Base-by-base conservation (phyloP, 805 yeast genomes). In the Suhomyces pyralidae region DNA sequence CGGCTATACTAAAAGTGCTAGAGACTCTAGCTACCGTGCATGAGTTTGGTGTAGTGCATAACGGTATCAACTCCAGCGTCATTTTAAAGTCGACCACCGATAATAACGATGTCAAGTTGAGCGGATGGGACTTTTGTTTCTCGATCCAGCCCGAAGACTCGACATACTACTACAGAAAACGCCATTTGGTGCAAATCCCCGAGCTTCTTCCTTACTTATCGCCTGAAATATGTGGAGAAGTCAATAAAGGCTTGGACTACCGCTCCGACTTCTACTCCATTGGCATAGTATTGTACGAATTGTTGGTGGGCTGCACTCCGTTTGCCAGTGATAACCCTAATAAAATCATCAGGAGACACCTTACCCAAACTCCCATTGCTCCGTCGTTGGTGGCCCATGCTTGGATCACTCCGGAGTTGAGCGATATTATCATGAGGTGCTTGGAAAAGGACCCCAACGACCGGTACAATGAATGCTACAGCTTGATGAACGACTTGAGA, bases 51-150 rank as follows among this genome's bases (percentile, higher is more conserved):
- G 59, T 79, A 32, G 77, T 79, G 4, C 82, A 79, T 57, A 79
- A 81, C 54, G 80, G 82, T 0, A 59, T 81, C 26, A 73, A 78
- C 2, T 59, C 76, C 4, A 59, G 64, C n/a, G 64, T 68, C 28
- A 67, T 81, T 1, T 59, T 77, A 17, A 63, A 75, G n/a, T 64
- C 72, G 38, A 67, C 63, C 7, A 61, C 63, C n/a, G 63, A 48
- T 22, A 9, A 36, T 38, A 48, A 60, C 10, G 66, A 72, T 14
- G 67, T 79, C 4, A 71, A 61, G 42, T 60, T 79, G 9, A 67
- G 73, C 1, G 80, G 81, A 2, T 81, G 82, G 79, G 83, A 79
- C 56, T 80, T 77, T 52, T 60, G 74, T 40, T 80, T 79, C 53
- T 58, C 78, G 2, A 63, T 70, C 14, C 63, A 62, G 22, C 67